Base-by-base conservation (phyloP, 768 basidiomycete species). In the Paxillus ammoniavirescens region DNA sequence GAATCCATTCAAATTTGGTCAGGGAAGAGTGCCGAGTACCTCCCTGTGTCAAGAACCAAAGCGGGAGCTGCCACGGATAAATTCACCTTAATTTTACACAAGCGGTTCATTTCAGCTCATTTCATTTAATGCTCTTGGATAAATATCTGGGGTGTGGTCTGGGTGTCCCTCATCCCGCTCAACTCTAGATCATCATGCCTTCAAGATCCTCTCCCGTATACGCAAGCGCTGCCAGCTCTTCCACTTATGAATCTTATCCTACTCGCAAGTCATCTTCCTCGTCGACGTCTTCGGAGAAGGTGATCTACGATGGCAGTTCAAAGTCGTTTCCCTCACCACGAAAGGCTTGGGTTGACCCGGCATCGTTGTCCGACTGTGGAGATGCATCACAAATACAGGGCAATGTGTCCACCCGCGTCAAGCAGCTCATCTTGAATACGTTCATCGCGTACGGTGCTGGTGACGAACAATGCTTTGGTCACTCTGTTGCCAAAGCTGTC, bases 361-460 rank as follows among this genome's bases (percentile, higher is more conserved):
- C 76, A 15, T 71, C 78, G 2, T 71, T 88, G 47, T 84, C 84
- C n/a, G 68, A 82, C 64, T 75, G 77, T 61, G 80, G 77, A 35
- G 80, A 86, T 60, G 73, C 78, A 31, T 77, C 82, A 18, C 65
- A 73, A 28, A 82, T 87, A 61, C 66, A 71, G n/a, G 87, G 87
- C 5, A 87, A 86, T 59, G 84, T 79, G 5, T 77, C 85, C 1
- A 70, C 75, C 59, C 79, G 75, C 58, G 77, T 86, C 50, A 89
- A 89, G 60, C 84, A 83, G 55, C 76, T 89, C 52, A 82, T 78
- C 52, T 74, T 81, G 57, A 88, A 88, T 68, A 85, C 83, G 0
- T 83, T 83, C 66, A 79, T 79, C 54, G 75, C 80, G 18, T 90
- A 89, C 56, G 87, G 87, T n/a, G 83, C 87, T 17, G 86, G 86